Evolutionary conservation across 495 filamentous ascomycete genomes (phyloP).

Genomic region (Platismatia glauca): DNA sequence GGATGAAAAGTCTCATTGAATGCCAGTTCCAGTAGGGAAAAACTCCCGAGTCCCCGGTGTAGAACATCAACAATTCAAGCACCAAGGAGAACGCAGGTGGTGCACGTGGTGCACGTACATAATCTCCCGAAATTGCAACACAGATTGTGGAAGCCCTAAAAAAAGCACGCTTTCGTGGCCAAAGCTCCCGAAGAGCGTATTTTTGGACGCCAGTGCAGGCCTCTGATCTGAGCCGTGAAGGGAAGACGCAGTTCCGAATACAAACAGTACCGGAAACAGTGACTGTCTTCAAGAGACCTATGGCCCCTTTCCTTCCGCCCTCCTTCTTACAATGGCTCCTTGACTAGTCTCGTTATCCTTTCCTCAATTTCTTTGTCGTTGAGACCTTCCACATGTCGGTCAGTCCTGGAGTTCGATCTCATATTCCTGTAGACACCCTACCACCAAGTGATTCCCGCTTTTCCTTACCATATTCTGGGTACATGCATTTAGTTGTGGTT

Average conservation of each 20-base stretch:
- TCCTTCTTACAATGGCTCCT: not conserved
- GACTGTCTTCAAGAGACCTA: not conserved
- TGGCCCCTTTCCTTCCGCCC: too few relatives aligned
- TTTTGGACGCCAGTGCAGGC: not conserved
- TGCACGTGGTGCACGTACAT: not conserved
- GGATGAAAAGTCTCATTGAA: too few relatives aligned
- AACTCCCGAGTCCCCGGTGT: too few relatives aligned
- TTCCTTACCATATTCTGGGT: conserved; percentile 76
- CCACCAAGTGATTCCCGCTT: conserved; percentile 74
- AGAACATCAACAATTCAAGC: not conserved
- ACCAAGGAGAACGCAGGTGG: not conserved
- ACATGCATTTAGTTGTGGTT: conserved; percentile 12
- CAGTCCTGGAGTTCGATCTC: not conserved
- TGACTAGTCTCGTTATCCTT: conserved; percentile 67
- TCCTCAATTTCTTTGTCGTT: conserved; percentile 90
- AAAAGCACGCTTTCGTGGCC: not conserved
- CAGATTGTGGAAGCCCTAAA: not conserved
- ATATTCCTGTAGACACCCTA: conserved; percentile 24
- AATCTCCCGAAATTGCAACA: not conserved
- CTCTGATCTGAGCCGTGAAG: not conserved
- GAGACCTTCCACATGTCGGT: conserved; percentile 49
- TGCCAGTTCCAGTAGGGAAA: too few relatives aligned
- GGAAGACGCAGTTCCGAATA: too few relatives aligned
- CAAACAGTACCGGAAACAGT: not conserved
- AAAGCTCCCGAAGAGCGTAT: not conserved